Base-by-base conservation (phyloP, 306 rosid genomes). In the Acacia acuminata region DNA sequence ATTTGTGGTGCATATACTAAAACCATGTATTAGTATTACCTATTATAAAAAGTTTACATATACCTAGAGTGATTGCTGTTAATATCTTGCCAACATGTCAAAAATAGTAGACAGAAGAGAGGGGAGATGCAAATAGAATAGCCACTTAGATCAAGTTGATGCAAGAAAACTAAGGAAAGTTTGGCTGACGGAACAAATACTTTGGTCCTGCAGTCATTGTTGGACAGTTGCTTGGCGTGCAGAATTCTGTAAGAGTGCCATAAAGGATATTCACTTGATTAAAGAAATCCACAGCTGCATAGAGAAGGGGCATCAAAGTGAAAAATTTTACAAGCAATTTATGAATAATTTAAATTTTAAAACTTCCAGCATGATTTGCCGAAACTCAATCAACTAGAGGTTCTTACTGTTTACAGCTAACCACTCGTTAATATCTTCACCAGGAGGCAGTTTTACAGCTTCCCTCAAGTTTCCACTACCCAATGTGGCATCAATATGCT, bases 341-440 rank as follows among this genome's bases (percentile, higher is more conserved):
- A 64, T 32, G 40, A 81, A 22, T 44, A 51, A 63, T 53, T 25
- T 44, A 75, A 82, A 68, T 19, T 51, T 51, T 51, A 16, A 51
- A 51, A 15, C 71, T 77, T 43, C 20, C 3, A n/a, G 27, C 63
- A 61, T 24, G 17, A 64, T 55, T 71, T 86, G 58, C 69, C 48
- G 47, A 78, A 61, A 20, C 64, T 70, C 36, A 32, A 64, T 74
- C 30, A 58, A 60, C 66, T 69, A 64, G 30, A 78, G 75, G 69
- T 38, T 44, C 85, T 88, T 88, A 94, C 97, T 88, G 87, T 94
- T 94, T 19, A 94, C 97, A 32, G 98, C 98, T 22, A 94, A 88
- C 98, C 98, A 92, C 71, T 94, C 98, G 63, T 90, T 82, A n/a
- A 88, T 82, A 77, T 94, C 98, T 91, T 94, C 98, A n/a, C 98